Percentiles rank a stretch among this genome's conserved stretches.
Evolutionary conservation across 2,329 filamentous ascomycete species (phyloP).

Genomic region (Talaromyces verruculosus): DNA sequence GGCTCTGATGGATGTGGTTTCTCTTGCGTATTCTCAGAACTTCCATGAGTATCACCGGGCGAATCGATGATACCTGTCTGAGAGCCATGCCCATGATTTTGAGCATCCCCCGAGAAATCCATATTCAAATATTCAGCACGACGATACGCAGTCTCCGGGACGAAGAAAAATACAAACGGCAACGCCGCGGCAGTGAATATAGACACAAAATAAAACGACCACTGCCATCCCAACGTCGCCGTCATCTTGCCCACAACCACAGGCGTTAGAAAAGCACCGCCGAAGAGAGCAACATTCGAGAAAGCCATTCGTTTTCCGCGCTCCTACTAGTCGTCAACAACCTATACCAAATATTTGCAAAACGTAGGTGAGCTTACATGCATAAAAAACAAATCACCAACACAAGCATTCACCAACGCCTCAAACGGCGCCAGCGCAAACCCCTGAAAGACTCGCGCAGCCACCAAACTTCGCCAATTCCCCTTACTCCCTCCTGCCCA

Average conservation of each 20-base stretch:
- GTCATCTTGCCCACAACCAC: conserved; percentile 90
- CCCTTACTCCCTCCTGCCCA: conserved; percentile 73
- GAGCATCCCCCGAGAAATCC: conserved; percentile 58
- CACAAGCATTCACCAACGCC: conserved; percentile 80
- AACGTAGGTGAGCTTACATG: conserved; percentile 59
- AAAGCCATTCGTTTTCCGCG: conserved; percentile 86
- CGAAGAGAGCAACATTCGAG: conserved; percentile 67
- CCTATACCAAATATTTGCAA: background rate
- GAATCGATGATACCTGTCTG: conserved; percentile 10
- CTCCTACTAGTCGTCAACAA: conserved; percentile 48
- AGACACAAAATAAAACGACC: conserved; percentile 84
- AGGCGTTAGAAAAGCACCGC: conserved; percentile 74
- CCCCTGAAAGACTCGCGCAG: conserved; percentile 80
- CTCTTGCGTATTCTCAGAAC: background rate
- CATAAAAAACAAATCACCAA: conserved; percentile 88
- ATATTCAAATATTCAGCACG: conserved; percentile 68
- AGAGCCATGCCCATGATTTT: conserved; percentile 17
- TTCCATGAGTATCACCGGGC: background rate
- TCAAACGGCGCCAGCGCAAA: conserved; percentile 86
- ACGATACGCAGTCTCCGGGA: conserved; percentile 79
- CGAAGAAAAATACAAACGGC: conserved; percentile 71
- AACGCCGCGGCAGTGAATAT: conserved; percentile 75
- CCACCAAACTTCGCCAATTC: conserved; percentile 71
- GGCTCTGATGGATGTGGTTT: background rate
- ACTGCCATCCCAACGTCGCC: conserved; percentile 71